Conservation (phyloP, 192 early-diverging fungal genomes). For the Podila horticola region DNA sequence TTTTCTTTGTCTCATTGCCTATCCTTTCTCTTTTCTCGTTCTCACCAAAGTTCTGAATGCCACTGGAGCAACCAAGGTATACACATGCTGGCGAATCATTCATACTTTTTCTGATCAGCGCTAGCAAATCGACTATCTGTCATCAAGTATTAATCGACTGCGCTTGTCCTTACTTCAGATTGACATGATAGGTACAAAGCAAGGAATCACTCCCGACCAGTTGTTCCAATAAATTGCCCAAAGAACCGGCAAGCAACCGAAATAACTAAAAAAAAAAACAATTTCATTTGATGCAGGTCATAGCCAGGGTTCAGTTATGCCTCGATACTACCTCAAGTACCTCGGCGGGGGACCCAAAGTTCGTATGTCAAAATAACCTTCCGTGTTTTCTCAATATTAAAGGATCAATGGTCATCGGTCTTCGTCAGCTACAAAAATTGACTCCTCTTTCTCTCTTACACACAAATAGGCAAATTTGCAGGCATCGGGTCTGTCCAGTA, state of each 20-base stretch:
- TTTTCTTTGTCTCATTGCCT: background rate
- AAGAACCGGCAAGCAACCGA: background rate
- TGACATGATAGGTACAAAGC: constrained; percentile 15
- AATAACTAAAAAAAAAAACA: background rate
- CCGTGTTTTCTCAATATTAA: too few relatives aligned
- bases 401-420: background rate
- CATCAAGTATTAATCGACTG: too few relatives aligned
- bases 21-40: background rate
- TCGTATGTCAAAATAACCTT: background rate
- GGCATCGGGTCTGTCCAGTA: constrained; percentile 9
- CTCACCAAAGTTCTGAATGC: background rate
- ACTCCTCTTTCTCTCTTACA: background rate
- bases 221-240: too few relatives aligned
- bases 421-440: too few relatives aligned
- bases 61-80: background rate
- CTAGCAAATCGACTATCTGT: too few relatives aligned
- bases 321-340: constrained; percentile 23
- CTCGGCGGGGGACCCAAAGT: constrained; percentile 18
- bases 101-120: too few relatives aligned
- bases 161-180: background rate
- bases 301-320: constrained; percentile 13
- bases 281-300: too few relatives aligned
- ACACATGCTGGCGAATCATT: too few relatives aligned
- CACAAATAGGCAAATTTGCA: constrained; percentile 13
- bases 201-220: background rate